Percentiles rank a stretch among this genome's conserved stretches.
Conservation (phyloP, 2,329 filamentous ascomycete species). For the Penicillium sp. region DNA sequence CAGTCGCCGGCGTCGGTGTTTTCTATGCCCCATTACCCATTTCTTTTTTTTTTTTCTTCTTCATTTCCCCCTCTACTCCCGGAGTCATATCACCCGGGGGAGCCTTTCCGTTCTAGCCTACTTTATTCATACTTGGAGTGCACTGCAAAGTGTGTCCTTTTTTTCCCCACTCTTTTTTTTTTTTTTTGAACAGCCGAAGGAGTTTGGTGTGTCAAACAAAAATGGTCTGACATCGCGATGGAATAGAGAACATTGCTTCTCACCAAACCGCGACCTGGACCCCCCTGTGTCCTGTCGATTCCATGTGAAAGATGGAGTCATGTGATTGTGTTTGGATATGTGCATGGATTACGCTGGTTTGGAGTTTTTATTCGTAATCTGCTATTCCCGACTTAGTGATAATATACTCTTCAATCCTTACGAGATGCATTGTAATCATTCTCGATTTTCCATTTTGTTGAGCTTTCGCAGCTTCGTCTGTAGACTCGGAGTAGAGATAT, state of each 20-base stretch:
- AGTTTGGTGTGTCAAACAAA: slow-evolving; percentile 24
- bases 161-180: slow-evolving; percentile 11
- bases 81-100: neutral
- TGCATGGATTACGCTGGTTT: slow-evolving; percentile 24
- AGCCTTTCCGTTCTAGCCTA: slow-evolving; percentile 8
- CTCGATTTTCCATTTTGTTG: neutral
- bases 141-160: slow-evolving; percentile 8
- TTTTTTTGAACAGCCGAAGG: slow-evolving; percentile 8
- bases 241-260: neutral
- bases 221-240: slow-evolving; percentile 10
- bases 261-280: neutral
- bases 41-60: slow-evolving; percentile 8
- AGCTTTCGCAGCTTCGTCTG: neutral
- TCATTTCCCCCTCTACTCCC: neutral
- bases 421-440: neutral
- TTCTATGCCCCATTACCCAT: slow-evolving; percentile 3
- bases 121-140: slow-evolving; percentile 5
- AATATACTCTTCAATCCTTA: slow-evolving; percentile 20
- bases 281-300: slow-evolving; percentile 4
- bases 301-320: slow-evolving; percentile 5
- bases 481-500: no score
- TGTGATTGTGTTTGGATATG: slow-evolving; percentile 17
- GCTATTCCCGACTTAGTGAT: slow-evolving; percentile 21
- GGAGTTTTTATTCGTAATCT: slow-evolving; percentile 20
- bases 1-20: slow-evolving; percentile 20